Conservation (phyloP, 208 protist species). For the Trypanosoma avium region DNA sequence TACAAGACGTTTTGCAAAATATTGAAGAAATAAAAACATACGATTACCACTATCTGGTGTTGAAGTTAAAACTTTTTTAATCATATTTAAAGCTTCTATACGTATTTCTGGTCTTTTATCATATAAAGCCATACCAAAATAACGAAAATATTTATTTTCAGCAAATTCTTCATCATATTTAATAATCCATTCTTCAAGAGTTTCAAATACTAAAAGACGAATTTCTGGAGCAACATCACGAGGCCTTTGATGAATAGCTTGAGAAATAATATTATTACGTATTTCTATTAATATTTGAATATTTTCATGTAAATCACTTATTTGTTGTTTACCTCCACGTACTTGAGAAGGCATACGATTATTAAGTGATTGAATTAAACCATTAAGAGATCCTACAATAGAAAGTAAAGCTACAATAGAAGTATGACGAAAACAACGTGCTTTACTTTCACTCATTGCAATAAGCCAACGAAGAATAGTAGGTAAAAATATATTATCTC, state of each 20-base stretch:
- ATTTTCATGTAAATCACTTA: conserved; percentile 39
- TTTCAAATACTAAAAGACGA: conserved; percentile 68
- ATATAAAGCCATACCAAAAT: conserved; percentile 89
- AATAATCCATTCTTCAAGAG: conserved; percentile 73
- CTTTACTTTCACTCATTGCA: conserved; percentile 90
- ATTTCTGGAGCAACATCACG: conserved; percentile 85
- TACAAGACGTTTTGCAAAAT: conserved; percentile 77
- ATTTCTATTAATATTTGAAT: conserved; percentile 51
- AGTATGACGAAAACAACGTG: conserved; percentile 84
- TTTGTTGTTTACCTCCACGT: conserved; percentile 55
- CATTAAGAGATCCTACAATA: conserved; percentile 75
- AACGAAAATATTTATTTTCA: conserved; percentile 88
- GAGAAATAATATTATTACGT: conserved; percentile 80
- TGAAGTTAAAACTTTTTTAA: conserved; percentile 60
- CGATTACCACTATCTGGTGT: conserved; percentile 60
- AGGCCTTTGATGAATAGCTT: conserved; percentile 80
- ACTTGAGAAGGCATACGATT: conserved; percentile 35
- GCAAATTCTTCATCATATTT: conserved; percentile 80
- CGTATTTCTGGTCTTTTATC: conserved; percentile 85
- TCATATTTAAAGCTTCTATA: conserved; percentile 70
- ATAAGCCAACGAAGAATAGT: conserved; percentile 77
- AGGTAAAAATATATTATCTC: conserved; percentile 57
- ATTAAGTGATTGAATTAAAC: conserved; percentile 46
- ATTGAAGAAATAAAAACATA: conserved; percentile 85
- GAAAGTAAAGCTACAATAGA: conserved; percentile 65